Percentiles rank a stretch among this genome's conserved stretches.
phyloP scores from a whole-genome alignment of 306 rosid species.

The Castanea sativa region DNA sequence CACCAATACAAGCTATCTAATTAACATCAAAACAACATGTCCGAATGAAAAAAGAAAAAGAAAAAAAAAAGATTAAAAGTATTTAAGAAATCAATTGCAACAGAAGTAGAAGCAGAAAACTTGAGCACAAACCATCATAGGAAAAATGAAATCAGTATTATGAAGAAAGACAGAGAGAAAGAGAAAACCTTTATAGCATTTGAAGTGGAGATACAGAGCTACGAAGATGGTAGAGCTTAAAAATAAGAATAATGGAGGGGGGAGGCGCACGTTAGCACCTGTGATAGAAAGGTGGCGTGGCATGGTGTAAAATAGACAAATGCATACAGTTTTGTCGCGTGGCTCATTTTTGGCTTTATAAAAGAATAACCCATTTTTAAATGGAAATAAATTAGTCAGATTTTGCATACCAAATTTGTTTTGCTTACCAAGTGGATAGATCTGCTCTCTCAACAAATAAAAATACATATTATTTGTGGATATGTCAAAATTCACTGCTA shows the following conservation, averaged over 20 bases:
- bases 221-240: neutral
- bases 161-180: neutral
- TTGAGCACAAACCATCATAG: neutral
- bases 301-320: neutral
- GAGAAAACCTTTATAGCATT: slow-evolving; percentile 10
- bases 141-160: neutral
- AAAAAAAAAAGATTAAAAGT: neutral
- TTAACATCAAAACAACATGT: neutral
- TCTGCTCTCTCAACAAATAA: too few relatives aligned
- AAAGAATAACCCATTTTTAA: too few relatives aligned
- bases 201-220: neutral
- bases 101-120: neutral
- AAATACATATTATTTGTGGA: too few relatives aligned
- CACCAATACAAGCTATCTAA: neutral
- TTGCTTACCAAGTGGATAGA: too few relatives aligned
- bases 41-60: neutral
- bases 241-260: neutral
- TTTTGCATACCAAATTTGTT: too few relatives aligned
- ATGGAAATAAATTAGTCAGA: too few relatives aligned
- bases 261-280: slow-evolving; percentile 21
- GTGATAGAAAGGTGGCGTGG: neutral
- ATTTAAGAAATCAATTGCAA: neutral
- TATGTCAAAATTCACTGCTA: too few relatives aligned
- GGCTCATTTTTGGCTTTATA: neutral
- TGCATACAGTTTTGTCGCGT: neutral